Percentiles rank a stretch among this genome's conserved stretches.
These are phyloP conservation scores for Pilobolus umbonatus DNA, from an alignment of 192 early-diverging fungal genomes.

Conservation along the genomic window DNA sequence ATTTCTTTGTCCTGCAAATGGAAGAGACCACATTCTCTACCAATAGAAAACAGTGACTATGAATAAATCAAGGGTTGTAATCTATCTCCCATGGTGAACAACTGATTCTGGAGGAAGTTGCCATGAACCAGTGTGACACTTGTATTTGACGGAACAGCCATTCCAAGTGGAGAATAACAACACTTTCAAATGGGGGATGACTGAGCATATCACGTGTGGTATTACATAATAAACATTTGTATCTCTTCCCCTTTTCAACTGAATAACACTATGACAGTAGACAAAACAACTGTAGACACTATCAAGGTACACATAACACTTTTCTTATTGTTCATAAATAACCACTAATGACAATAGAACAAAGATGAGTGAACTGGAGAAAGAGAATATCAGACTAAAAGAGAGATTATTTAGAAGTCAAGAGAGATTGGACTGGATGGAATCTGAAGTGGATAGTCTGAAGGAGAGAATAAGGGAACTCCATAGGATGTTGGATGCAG, in stretches of 20 bases:
- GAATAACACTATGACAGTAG: neutral
- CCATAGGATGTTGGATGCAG: neutral
- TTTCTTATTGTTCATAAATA: neutral
- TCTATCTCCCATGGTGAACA: too few relatives aligned
- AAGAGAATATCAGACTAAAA: conserved; percentile 3
- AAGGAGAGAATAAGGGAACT: neutral
- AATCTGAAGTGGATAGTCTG: neutral
- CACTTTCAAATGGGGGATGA: too few relatives aligned
- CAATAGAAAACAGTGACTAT: too few relatives aligned
- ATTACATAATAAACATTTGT: too few relatives aligned
- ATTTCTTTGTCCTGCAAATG: too few relatives aligned
- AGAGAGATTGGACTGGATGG: conserved; percentile 2
- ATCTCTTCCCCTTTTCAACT: neutral
- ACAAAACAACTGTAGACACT: neutral
- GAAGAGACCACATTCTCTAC: too few relatives aligned
- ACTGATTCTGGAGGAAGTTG: too few relatives aligned
- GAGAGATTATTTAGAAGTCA: neutral
- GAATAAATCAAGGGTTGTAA: too few relatives aligned
- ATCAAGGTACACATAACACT: neutral
- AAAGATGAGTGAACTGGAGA: neutral
- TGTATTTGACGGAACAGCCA: too few relatives aligned
- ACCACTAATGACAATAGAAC: neutral
- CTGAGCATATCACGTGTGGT: too few relatives aligned
- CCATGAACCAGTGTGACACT: too few relatives aligned
- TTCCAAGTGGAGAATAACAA: too few relatives aligned